Percentiles rank a stretch among this genome's conserved stretches.
Conservation (phyloP, 352 stramenopile genomes). For the Pythium brachiatum region DNA sequence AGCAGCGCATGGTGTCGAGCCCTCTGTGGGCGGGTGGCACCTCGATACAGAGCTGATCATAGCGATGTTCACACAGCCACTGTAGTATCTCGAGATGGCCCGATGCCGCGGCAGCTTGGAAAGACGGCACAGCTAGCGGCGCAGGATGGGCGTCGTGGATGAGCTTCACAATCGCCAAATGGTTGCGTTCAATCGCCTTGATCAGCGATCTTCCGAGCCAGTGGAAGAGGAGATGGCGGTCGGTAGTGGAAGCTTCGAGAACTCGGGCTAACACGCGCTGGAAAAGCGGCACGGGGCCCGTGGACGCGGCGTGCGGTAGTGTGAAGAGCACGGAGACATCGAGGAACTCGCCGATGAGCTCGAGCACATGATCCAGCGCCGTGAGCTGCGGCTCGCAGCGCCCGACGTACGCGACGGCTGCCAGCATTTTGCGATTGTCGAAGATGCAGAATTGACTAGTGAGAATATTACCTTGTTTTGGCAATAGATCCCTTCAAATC, state of each 20-base stretch:
- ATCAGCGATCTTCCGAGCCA: neutral
- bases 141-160: neutral
- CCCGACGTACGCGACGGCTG: neutral
- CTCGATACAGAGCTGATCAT: neutral
- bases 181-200: neutral
- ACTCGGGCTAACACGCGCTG: neutral
- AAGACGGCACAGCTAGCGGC: neutral
- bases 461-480: neutral
- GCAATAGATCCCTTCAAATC: neutral
- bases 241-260: neutral
- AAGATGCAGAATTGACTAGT: neutral
- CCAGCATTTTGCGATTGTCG: neutral
- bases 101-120: neutral
- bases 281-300: neutral
- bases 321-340: neutral
- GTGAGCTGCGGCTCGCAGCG: neutral
- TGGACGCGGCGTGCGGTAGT: neutral
- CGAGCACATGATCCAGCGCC: neutral
- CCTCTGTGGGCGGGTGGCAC: neutral
- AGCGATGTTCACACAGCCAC: constrained; percentile 11
- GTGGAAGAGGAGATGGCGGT: neutral
- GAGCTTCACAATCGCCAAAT: neutral
- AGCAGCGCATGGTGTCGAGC: neutral
- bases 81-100: constrained; percentile 12
- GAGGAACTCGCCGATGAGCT: neutral